Percentiles rank a stretch among this genome's conserved stretches.
Evolutionary conservation across 139 green algal genomes (phyloP).

Genomic region (Volvox africanus): DNA sequence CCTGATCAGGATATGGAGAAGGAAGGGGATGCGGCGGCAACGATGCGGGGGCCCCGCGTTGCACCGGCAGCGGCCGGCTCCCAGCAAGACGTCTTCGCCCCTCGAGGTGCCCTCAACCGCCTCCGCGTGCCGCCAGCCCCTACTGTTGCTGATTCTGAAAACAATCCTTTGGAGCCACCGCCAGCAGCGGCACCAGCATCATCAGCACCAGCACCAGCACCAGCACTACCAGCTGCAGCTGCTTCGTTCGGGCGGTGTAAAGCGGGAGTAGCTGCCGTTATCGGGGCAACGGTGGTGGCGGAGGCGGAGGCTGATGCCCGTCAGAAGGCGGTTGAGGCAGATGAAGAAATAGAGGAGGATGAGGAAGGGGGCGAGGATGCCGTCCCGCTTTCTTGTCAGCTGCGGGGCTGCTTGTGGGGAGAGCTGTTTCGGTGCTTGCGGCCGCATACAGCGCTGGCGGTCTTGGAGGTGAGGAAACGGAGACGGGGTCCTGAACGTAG

Average conservation of each 20-base stretch:
- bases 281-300: not conserved
- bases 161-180: not conserved
- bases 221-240: no score
- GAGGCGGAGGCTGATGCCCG: not conserved
- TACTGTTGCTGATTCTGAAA: not conserved
- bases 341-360: not conserved
- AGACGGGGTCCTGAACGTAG: not conserved
- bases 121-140: not conserved
- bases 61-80: no score
- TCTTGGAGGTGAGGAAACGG: slow-evolving; percentile 25
- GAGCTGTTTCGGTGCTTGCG: not conserved
- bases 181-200: no score
- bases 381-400: not conserved
- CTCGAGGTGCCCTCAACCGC: not conserved
- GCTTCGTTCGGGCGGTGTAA: no score
- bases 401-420: not conserved
- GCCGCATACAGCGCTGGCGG: not conserved
- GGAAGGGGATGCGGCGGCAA: not conserved
- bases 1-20: not conserved
- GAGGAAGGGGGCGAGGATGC: not conserved
- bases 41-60: not conserved
- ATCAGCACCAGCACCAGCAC: no score
- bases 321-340: no score
- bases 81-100: not conserved
- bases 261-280: not conserved